Evolutionary conservation across 768 basidiomycete species (phyloP).

Genomic region (Bullera alba): DNA sequence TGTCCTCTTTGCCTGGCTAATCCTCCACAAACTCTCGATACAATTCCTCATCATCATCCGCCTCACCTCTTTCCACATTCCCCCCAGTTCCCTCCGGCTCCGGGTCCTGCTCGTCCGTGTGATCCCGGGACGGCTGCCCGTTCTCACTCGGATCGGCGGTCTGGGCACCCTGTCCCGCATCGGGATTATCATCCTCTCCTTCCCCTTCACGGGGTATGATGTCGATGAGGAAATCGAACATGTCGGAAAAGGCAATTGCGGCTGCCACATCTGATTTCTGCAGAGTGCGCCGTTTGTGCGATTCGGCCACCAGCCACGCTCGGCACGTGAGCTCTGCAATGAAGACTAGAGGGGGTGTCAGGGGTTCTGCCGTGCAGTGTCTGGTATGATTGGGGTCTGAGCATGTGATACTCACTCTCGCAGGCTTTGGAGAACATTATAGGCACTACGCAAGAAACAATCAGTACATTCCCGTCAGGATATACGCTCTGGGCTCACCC

Average conservation of each 20-base stretch:
- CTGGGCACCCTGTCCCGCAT: too few relatives aligned
- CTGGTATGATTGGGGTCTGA: not conserved
- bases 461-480: too few relatives aligned
- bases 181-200: too few relatives aligned
- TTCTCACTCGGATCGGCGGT: too few relatives aligned
- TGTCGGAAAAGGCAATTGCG: constrained; percentile 84
- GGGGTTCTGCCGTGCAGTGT: not conserved
- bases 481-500: too few relatives aligned
- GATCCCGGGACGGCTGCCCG: too few relatives aligned
- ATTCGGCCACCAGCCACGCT: constrained; percentile 90
- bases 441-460: too few relatives aligned
- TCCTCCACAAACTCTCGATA: constrained; percentile 20
- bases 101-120: not conserved
- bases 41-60: constrained; percentile 19
- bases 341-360: constrained; percentile 59
- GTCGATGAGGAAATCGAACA: constrained; percentile 96
- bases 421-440: constrained; percentile 97
- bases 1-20: too few relatives aligned
- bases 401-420: constrained; percentile 67
- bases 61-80: not conserved
- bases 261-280: constrained; percentile 90
- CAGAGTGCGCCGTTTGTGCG: constrained; percentile 90
- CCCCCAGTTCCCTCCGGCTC: not conserved
- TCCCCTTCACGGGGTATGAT: constrained; percentile 80
- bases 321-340: constrained; percentile 94